Percentiles rank a stretch among this genome's conserved stretches.
phyloP scores from a whole-genome alignment of 805 yeast species.

The Maudiozyma saulgeensis region DNA sequence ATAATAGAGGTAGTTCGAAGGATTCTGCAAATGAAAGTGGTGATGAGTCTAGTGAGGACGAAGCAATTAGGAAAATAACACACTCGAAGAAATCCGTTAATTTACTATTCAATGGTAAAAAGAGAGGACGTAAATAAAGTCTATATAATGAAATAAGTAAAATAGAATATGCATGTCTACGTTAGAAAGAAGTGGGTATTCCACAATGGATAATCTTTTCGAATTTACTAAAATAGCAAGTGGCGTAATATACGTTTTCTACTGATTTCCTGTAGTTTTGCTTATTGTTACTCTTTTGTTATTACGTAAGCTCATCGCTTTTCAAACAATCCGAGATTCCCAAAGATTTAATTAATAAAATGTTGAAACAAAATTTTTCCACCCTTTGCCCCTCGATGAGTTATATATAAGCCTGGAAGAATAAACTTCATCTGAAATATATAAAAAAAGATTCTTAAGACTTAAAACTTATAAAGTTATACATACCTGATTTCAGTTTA shows the following conservation, averaged over 20 bases:
- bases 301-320: constrained; percentile 2
- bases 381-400: not conserved
- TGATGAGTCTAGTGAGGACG: constrained; percentile 4
- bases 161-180: not conserved
- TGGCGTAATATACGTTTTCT: no score
- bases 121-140: constrained; percentile 2
- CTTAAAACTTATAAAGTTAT: no score
- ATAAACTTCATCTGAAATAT: not conserved
- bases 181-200: no score
- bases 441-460: not conserved
- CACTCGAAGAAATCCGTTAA: constrained; percentile 21
- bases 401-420: no score
- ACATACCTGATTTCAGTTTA: no score
- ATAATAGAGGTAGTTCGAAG: not conserved
- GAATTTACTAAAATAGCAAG: no score
- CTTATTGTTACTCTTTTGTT: not conserved
- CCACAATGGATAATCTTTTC: no score
- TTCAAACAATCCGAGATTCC: not conserved
- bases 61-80: constrained; percentile 11
- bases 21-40: not conserved
- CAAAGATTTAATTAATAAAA: not conserved
- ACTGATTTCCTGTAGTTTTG: not conserved
- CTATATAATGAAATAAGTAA: not conserved
- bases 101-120: constrained; percentile 19
- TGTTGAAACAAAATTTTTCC: not conserved